phyloP scores from a whole-genome alignment of 2,329 filamentous ascomycete genomes.

The Exophiala mesophila region DNA sequence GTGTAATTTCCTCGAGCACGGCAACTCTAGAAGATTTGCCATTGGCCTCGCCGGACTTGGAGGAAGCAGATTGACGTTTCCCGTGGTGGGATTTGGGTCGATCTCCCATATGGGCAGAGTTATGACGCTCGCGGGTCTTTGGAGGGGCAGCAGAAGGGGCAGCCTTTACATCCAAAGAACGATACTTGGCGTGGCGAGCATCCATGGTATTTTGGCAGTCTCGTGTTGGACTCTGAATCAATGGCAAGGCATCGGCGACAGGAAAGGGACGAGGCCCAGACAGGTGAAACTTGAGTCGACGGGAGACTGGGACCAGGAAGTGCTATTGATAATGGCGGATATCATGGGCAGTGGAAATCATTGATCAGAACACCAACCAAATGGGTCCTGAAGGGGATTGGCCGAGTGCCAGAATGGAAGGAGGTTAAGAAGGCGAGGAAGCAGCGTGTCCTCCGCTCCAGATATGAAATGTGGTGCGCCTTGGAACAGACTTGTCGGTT shows the following conservation, averaged over 20 bases:
- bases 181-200: constrained; percentile 23
- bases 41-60: constrained; percentile 16
- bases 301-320: too few relatives aligned
- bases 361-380: constrained; percentile 20
- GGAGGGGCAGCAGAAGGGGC: constrained; percentile 16
- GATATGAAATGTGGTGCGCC: too few relatives aligned
- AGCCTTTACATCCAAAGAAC: constrained; percentile 23
- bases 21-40: constrained; percentile 18
- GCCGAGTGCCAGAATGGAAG: not conserved
- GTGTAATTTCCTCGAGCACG: constrained; percentile 13
- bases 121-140: constrained; percentile 22
- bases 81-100: constrained; percentile 20
- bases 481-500: too few relatives aligned
- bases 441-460: too few relatives aligned
- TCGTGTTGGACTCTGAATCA: not conserved
- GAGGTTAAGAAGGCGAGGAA: not conserved
- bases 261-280: too few relatives aligned
- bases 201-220: too few relatives aligned
- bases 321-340: constrained; percentile 5
- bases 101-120: constrained; percentile 23
- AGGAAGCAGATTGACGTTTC: constrained; percentile 16
- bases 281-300: too few relatives aligned
- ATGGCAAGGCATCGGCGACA: constrained; percentile 1
- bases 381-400: constrained; percentile 14
- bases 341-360: constrained; percentile 18